Percentiles rank a stretch among this genome's conserved stretches.
phyloP scores from a whole-genome alignment of 768 basidiomycete genomes.

The Boletus reticuloceps region DNA sequence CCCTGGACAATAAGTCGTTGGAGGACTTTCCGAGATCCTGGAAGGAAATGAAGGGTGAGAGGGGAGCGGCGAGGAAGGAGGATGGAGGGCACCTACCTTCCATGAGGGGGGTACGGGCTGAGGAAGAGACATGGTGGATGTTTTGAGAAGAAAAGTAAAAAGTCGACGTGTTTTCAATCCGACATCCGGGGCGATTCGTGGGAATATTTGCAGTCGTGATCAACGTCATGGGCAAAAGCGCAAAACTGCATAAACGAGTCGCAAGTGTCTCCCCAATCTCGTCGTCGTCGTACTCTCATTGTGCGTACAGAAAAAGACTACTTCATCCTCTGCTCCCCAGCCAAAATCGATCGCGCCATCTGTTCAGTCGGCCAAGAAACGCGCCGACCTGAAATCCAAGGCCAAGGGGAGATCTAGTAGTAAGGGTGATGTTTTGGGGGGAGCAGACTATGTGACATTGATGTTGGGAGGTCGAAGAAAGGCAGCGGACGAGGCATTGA shows the following conservation, averaged over 20 bases:
- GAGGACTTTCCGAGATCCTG: conserved; percentile 97
- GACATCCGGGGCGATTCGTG: conserved; percentile 27
- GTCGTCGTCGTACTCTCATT: neutral
- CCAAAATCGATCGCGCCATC: conserved; percentile 2
- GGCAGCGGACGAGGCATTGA: conserved; percentile 63
- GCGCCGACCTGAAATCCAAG: conserved; percentile 26
- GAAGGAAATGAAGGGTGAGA: conserved; percentile 2
- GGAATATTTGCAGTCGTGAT: conserved; percentile 16
- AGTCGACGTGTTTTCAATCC: conserved; percentile 3
- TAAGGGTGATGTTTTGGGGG: conserved; percentile 53
- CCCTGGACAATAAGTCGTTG: conserved; percentile 89
- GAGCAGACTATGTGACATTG: conserved; percentile 73
- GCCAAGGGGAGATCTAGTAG: conserved; percentile 11
- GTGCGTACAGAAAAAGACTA: conserved; percentile 25
- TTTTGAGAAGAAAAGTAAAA: conserved; percentile 6
- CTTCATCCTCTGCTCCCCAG: conserved; percentile 3
- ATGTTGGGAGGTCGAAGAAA: conserved; percentile 70
- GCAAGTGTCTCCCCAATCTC: conserved; percentile 24
- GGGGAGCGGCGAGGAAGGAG: neutral
- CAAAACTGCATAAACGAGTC: conserved; percentile 35
- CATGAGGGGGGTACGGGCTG: conserved; percentile 97
- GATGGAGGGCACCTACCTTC: conserved; percentile 56
- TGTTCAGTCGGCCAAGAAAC: conserved; percentile 27
- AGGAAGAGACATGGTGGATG: conserved; percentile 74
- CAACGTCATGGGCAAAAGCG: conserved; percentile 31